Base-by-base conservation (phyloP, 1,139 yeast genomes). In the Sugiyamaella novakii region DNA sequence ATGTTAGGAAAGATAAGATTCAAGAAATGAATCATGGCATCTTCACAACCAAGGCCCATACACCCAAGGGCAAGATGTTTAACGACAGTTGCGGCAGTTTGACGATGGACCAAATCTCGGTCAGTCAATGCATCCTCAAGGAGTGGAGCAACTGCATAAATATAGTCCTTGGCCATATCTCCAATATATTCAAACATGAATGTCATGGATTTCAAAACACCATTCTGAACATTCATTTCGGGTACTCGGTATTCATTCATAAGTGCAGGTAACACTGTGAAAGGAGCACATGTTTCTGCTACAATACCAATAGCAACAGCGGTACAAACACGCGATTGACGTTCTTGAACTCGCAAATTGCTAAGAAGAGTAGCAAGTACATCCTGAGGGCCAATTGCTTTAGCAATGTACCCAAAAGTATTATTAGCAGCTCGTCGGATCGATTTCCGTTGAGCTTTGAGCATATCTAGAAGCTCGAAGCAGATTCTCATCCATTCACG, bases 271-370 rank as follows among this genome's bases (percentile, higher is more conserved):
- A 94, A 68, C 0, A 92, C 96, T 0, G 98, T 87, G 66, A 87
- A 92, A 0, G 98, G 97, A 0, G 87, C 81, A 69, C 98, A 92
- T 0, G 86, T 82, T 51, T 91, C 95, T 0, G 98, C 98, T 11
- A 94, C 96, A 60, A 94, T 91, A 30, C 96, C 98, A 59, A 94
- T 87, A 0, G 99, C 99, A 36, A 94, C 98, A 1, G 98, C 97
- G 0, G 98, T 89, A 64, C 97, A 91, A 10, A 94, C 97, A 61
- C 99, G 83, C 39, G 89, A 75, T 67, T 94, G 98, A 63, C 99
- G 87, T 62, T 92, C 98, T 65, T 92, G 98, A 3, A 91, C 96
- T 52, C 88, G 77, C 55, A 94, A 72, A 59, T 92, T 92, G 58
- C 87, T 87, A 50, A 94, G 72, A 30, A 94, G 71, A 58, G 95